A percentile compares a stretch with the other conserved stretches of the same genome.
Evolutionary conservation across 768 basidiomycete species (phyloP).

Genomic region (Glaciozyma antarctica): DNA sequence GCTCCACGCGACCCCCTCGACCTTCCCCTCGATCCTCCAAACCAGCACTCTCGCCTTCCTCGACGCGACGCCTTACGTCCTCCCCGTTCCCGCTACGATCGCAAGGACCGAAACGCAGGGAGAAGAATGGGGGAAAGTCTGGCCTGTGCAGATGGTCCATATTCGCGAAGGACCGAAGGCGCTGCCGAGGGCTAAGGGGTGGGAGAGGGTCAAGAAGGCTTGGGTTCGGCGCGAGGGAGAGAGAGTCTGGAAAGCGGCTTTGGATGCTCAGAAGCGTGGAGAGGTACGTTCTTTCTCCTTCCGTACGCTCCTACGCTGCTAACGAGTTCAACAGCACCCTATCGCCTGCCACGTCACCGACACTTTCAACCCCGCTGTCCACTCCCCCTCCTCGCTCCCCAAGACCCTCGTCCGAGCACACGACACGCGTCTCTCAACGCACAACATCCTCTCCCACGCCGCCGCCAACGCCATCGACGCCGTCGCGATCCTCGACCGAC

Average conservation of each 20-base stretch:
- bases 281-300: slow-evolving; percentile 66
- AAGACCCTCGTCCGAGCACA: slow-evolving; percentile 44
- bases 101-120: slow-evolving; percentile 46
- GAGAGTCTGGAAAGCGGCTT: slow-evolving; percentile 48
- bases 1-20: slow-evolving; percentile 3
- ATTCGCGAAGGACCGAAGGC: slow-evolving; percentile 43
- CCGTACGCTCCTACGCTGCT: slow-evolving; percentile 10
- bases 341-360: slow-evolving; percentile 31
- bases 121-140: slow-evolving; percentile 45
- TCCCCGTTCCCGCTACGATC: slow-evolving; percentile 47
- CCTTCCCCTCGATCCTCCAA: slow-evolving; percentile 15
- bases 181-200: slow-evolving; percentile 56
- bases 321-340: slow-evolving; percentile 14
- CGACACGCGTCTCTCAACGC: slow-evolving; percentile 60
- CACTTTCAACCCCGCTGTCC: slow-evolving; percentile 14
- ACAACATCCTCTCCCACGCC: slow-evolving; percentile 78
- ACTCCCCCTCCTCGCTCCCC: slow-evolving; percentile 42
- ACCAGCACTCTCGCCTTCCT: slow-evolving; percentile 3
- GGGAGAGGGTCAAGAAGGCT: slow-evolving; percentile 43
- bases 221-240: slow-evolving; percentile 71
- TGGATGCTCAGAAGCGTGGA: slow-evolving; percentile 44
- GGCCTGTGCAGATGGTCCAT: slow-evolving; percentile 60
- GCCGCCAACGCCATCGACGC: slow-evolving; percentile 57
- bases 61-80: slow-evolving; percentile 30
- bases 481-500: slow-evolving; percentile 29